Conservation (phyloP, 2,329 filamentous ascomycete species). For the Beauveria pseudobassiana region DNA sequence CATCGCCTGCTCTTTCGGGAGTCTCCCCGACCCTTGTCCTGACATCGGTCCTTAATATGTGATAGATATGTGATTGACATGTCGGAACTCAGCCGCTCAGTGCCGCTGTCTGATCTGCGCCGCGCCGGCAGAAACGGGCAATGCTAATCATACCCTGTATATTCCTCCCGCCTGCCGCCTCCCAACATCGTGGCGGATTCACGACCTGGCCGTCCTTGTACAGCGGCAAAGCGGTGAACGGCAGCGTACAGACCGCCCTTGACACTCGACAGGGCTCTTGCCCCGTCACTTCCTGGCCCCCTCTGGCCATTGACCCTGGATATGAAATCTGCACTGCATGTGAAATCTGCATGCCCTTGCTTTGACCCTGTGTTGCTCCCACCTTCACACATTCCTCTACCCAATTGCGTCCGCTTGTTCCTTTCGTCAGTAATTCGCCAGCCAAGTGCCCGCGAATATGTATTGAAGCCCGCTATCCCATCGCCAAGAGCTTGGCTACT, state of each 20-base stretch:
- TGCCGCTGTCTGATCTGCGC: not conserved
- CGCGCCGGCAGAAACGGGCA: not conserved
- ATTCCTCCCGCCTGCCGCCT: not conserved
- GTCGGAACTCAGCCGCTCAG: not conserved
- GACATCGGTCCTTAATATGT: not conserved
- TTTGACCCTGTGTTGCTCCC: not conserved
- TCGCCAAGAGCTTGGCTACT: not conserved
- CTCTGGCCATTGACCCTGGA: not conserved
- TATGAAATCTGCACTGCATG: not conserved
- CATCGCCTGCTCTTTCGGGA: not conserved
- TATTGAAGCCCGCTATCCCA: not conserved
- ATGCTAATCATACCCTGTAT: not conserved
- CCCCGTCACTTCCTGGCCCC: not conserved
- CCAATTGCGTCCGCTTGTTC: conserved; percentile 1
- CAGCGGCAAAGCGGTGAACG: not conserved
- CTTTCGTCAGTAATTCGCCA: not conserved
- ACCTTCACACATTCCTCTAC: not conserved
- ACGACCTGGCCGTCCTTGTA: not conserved
- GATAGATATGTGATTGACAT: not conserved
- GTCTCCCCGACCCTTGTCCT: not conserved
- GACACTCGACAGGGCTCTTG: not conserved
- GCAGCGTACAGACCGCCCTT: not conserved
- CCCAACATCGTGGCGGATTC: not conserved
- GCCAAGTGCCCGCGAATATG: not conserved
- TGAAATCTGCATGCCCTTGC: not conserved